Conservation (phyloP, 1,284 basidiomycete genomes). For the Amylostereum chailletii region DNA sequence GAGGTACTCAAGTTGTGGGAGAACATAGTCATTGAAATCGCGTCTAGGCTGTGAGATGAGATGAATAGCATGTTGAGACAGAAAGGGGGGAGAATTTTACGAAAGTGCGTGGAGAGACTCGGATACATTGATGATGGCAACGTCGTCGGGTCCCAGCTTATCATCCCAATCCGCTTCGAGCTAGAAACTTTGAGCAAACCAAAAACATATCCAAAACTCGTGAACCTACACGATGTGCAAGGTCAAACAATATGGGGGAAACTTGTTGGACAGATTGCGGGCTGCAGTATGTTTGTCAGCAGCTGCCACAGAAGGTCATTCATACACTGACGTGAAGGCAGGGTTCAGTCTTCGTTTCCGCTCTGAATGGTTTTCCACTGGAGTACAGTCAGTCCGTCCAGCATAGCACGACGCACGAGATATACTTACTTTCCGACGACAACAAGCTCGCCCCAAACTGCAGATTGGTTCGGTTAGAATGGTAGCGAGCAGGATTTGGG, state of each 20-base stretch:
- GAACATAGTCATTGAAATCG: slow-evolving; percentile 12
- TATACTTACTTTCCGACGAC: slow-evolving; percentile 1
- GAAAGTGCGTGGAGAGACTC: slow-evolving; percentile 7
- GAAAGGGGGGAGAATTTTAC: background rate
- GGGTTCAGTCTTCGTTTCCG: background rate
- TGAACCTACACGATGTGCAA: background rate
- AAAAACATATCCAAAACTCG: too few relatives aligned
- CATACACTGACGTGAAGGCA: slow-evolving; percentile 1
- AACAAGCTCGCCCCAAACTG: slow-evolving; percentile 9
- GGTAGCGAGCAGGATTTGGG: too few relatives aligned
- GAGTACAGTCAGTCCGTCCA: too few relatives aligned
- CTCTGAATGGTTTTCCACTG: background rate
- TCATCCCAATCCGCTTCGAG: slow-evolving; percentile 2
- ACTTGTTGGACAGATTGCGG: slow-evolving; percentile 2
- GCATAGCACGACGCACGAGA: too few relatives aligned
- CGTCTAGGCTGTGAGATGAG: slow-evolving; percentile 4
- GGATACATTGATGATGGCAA: slow-evolving; percentile 1
- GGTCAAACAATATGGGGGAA: background rate
- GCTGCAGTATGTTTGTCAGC: background rate
- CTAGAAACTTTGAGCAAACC: too few relatives aligned
- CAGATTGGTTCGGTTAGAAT: too few relatives aligned
- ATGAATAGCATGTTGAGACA: background rate
- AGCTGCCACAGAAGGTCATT: background rate
- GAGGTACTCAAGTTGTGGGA: slow-evolving; percentile 6
- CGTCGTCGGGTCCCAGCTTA: background rate